Evolutionary conservation across 1,284 basidiomycete species (phyloP), one percentile per base, ranked within the genome.

Genomic region (Chalciporus sp.): DNA sequence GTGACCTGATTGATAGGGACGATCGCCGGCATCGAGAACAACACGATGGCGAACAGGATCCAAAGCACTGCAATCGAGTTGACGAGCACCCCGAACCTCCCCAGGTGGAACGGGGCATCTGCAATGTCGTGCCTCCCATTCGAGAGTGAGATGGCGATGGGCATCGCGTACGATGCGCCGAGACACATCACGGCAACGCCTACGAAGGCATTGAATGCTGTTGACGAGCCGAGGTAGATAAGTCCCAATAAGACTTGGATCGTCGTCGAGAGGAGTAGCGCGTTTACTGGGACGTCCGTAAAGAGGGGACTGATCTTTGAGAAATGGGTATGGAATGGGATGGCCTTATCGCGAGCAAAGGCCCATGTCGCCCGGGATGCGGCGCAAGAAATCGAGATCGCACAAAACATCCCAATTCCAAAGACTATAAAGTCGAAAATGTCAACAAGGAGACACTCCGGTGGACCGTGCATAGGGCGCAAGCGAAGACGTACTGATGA

Each of bases 331-430:
- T 81, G 78, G 60, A 86, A 80, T 1, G 85, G 86, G 19, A 90
- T 76, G 8, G 85, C 87, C 50, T 76, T 73, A 70, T 91, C 89
- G 1, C 86, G 76, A 0, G 88, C 86, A 59, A 91, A 89, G 35
- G 83, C 82, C 74, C 84, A 86, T 1, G 82, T 83, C 63, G 86
- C 84, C 17, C 88, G 79, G 1, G 85, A 87, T 11, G 83, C 80
- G 2, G 83, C 84, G 46, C 84, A 85, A 53, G 83, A 78, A 57
- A 86, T 81, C 19, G 83, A 83, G 47, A 83, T 79, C 40, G 78
- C 76, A 54, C 82, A 83, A 64, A 83, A 83, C 55, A 83, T 68
- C 19, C 76, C 79, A 23, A 80, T 69, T n/a, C 76, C 77, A 57
- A 83, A 81, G 47, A 83, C 79, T 81, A 31, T 31, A 33, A 20